A percentile compares a stretch with the other conserved stretches of the same genome.
Evolutionary conservation across 345 rosid species (phyloP).

Genomic region (Carallia pectinifolia): DNA sequence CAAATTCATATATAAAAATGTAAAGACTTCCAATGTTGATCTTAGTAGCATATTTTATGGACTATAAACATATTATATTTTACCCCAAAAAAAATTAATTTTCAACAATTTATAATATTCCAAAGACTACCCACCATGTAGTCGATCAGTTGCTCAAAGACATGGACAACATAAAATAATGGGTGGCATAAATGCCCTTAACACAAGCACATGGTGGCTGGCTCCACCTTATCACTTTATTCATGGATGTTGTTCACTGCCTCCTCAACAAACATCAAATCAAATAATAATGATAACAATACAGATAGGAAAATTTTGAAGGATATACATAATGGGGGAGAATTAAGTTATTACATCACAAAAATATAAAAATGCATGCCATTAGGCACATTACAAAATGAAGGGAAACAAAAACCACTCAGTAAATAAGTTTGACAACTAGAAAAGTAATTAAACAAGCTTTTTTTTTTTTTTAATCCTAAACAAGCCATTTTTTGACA

Average conservation of each 20-base stretch:
- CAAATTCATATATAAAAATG: too few relatives aligned
- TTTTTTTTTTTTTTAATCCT: not conserved
- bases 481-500: conserved; percentile 16
- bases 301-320: not conserved
- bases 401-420: conserved; percentile 1
- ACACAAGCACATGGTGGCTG: not conserved
- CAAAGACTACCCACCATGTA: not conserved
- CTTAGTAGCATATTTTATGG: too few relatives aligned
- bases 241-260: not conserved
- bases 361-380: not conserved
- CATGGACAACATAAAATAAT: not conserved
- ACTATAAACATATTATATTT: too few relatives aligned
- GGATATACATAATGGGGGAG: not conserved
- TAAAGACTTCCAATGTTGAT: too few relatives aligned
- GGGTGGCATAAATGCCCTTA: not conserved
- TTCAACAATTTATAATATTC: not conserved
- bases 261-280: not conserved
- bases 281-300: too few relatives aligned
- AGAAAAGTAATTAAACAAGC: conserved; percentile 15
- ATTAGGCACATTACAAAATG: conserved; percentile 9
- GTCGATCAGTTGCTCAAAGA: not conserved
- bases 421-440: conserved; percentile 3
- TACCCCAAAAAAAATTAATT: not conserved
- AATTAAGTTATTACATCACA: not conserved
- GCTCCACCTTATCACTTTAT: not conserved